phyloP scores from a whole-genome alignment of 1,139 yeast species.

The Candida sanyaensis region DNA sequence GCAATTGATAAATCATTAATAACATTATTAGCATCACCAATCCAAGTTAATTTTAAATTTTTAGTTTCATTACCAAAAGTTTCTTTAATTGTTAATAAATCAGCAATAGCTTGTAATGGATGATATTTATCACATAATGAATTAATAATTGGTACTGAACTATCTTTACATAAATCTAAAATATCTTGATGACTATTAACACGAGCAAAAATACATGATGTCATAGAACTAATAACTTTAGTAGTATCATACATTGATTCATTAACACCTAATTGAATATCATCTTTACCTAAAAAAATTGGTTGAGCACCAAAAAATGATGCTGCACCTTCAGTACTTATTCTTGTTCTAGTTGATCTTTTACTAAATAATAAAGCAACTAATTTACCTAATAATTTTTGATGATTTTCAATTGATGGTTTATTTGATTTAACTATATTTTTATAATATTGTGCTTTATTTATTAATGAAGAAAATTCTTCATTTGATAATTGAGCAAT shows the following conservation, averaged over 20 bases:
- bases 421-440: constrained; percentile 50
- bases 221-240: constrained; percentile 90
- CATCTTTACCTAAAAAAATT: constrained; percentile 94
- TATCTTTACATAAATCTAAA: constrained; percentile 68
- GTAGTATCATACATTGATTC: constrained; percentile 89
- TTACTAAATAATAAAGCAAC: constrained; percentile 84
- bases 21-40: constrained; percentile 96
- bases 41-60: constrained; percentile 87
- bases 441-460: constrained; percentile 67
- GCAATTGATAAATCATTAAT: constrained; percentile 94
- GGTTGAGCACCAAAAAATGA: constrained; percentile 94
- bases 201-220: constrained; percentile 93
- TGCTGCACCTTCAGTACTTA: constrained; percentile 94
- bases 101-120: constrained; percentile 95
- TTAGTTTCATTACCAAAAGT: constrained; percentile 49
- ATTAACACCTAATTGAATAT: constrained; percentile 93
- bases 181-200: constrained; percentile 86
- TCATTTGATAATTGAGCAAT: constrained; percentile 71
- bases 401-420: constrained; percentile 44
- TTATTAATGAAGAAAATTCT: constrained; percentile 69
- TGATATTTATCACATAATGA: constrained; percentile 92
- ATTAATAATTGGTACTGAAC: constrained; percentile 88
- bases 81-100: constrained; percentile 82
- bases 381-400: constrained; percentile 73
- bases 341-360: constrained; percentile 92